Evolutionary conservation across 2,329 filamentous ascomycete genomes (phyloP).

Genomic region (Elsinoe necatrix): DNA sequence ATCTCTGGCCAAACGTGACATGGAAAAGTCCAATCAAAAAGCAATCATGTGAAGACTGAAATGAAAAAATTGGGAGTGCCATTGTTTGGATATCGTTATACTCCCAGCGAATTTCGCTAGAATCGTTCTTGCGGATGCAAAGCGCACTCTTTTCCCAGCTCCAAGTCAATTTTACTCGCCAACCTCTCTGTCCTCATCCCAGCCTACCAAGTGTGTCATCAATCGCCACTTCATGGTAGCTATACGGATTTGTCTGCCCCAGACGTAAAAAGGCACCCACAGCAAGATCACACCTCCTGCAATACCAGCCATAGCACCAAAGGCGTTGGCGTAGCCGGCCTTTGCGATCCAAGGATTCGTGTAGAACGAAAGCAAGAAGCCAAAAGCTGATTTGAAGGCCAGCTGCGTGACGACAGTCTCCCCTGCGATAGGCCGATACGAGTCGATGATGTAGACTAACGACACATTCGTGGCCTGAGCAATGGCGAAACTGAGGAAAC

Average conservation of each 20-base stretch:
- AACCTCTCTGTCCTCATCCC: constrained; percentile 16
- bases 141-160: no score
- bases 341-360: constrained; percentile 50
- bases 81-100: no score
- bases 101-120: no score
- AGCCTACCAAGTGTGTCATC: constrained; percentile 11
- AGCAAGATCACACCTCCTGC: constrained; percentile 39
- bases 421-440: constrained; percentile 50
- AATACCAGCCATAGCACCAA: constrained; percentile 51
- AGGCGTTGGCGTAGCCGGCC: constrained; percentile 45
- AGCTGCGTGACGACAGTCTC: constrained; percentile 46
- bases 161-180: constrained; percentile 5
- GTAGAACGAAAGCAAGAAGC: constrained; percentile 52
- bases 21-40: no score
- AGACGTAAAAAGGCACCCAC: constrained; percentile 46
- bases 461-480: constrained; percentile 49
- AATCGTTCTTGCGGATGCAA: no score
- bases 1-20: no score
- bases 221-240: constrained; percentile 43
- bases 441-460: constrained; percentile 51
- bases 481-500: constrained; percentile 48
- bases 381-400: constrained; percentile 37
- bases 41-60: no score
- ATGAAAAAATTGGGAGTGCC: no score
- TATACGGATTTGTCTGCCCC: constrained; percentile 42